These are phyloP conservation scores for Carex arenaria DNA, from an alignment of 202 grass and related monocot species.

Conservation along the genomic window DNA sequence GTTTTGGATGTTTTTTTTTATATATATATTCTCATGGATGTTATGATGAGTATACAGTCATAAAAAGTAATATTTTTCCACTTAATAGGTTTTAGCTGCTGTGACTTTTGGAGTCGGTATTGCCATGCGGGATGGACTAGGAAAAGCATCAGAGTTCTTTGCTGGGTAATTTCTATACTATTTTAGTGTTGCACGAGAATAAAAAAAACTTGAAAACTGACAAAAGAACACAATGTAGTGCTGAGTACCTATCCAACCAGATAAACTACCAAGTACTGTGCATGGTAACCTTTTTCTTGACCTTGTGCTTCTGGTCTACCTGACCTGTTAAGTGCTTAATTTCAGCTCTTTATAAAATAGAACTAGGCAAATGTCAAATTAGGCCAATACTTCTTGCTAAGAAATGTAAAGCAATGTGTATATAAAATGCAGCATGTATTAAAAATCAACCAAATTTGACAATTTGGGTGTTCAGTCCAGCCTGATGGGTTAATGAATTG, in stretches of 20 bases:
- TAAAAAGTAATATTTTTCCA: not conserved
- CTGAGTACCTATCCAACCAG: not conserved
- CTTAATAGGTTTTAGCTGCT: slow-evolving; percentile 60
- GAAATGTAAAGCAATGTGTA: not conserved
- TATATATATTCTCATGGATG: not conserved
- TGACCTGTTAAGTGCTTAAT: not conserved
- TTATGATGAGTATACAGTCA: not conserved
- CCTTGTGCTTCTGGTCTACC: not conserved
- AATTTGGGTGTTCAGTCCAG: not conserved
- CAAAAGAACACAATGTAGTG: not conserved
- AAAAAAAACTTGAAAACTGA: not conserved
- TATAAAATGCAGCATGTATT: not conserved
- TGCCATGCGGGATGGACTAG: slow-evolving; percentile 50
- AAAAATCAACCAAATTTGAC: not conserved
- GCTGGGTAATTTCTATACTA: slow-evolving; percentile 54
- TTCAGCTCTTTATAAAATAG: not conserved
- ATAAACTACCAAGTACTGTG: not conserved
- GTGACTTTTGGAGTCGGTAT: slow-evolving; percentile 70
- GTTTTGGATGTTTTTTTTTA: not conserved
- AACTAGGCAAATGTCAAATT: not conserved
- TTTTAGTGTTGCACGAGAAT: not conserved
- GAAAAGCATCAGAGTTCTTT: slow-evolving; percentile 87
- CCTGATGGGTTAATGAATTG: not conserved
- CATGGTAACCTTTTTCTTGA: not conserved
- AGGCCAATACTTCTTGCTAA: not conserved